Evolutionary conservation across 768 basidiomycete genomes (phyloP).

Genomic region (Boletus rufocinnamomeus): DNA sequence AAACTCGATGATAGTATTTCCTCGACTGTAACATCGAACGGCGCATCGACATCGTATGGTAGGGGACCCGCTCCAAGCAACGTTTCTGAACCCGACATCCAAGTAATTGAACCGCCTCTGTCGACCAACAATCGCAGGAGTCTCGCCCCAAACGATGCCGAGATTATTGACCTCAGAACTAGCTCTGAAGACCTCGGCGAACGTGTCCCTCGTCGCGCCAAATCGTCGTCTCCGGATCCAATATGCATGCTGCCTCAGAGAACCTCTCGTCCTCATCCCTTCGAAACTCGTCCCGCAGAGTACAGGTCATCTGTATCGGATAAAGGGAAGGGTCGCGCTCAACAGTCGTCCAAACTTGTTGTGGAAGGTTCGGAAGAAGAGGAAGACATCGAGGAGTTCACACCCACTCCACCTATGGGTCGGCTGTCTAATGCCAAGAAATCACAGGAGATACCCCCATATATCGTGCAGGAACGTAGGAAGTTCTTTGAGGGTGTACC

Average conservation of each 20-base stretch:
- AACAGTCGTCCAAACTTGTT: constrained; percentile 8
- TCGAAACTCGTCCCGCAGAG: constrained; percentile 24
- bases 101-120: constrained; percentile 13
- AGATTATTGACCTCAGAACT: constrained; percentile 23
- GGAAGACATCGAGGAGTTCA: constrained; percentile 24
- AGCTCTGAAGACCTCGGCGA: constrained; percentile 28
- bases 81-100: constrained; percentile 27
- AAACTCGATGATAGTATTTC: constrained; percentile 16
- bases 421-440: not conserved
- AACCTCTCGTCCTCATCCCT: constrained; percentile 21
- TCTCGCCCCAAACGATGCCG: constrained; percentile 14
- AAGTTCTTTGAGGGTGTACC: constrained; percentile 9
- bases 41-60: constrained; percentile 5
- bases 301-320: not conserved
- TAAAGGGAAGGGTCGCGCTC: constrained; percentile 30
- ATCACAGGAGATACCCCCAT: constrained; percentile 19
- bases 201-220: constrained; percentile 15
- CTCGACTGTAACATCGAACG: not conserved
- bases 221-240: constrained; percentile 31
- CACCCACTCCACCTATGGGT: constrained; percentile 3
- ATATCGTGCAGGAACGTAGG: constrained; percentile 17
- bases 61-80: not conserved
- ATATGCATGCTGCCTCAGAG: not conserved
- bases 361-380: constrained; percentile 30
- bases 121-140: not conserved